Conservation (phyloP, 2,329 filamentous ascomycete genomes). For the Botryosphaeria dothidea region DNA sequence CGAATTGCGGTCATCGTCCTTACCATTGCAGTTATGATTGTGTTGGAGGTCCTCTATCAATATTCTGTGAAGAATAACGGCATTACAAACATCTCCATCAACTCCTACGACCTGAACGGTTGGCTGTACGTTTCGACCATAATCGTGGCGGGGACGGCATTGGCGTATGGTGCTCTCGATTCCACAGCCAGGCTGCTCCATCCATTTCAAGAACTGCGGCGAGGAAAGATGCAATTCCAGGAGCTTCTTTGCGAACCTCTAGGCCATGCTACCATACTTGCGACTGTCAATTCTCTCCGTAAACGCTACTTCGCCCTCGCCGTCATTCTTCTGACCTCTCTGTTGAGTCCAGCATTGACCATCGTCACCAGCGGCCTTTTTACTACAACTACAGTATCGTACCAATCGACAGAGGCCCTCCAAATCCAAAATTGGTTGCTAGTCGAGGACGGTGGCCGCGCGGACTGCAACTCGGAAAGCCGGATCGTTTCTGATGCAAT, state of each 20-base stretch:
- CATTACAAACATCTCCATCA: not conserved
- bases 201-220: not conserved
- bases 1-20: not conserved
- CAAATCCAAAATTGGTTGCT: not conserved
- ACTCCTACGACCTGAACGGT: not conserved
- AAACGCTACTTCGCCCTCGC: not conserved
- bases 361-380: not conserved
- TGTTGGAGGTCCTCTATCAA: not conserved
- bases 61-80: not conserved
- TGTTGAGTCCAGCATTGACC: not conserved
- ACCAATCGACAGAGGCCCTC: not conserved
- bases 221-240: not conserved
- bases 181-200: not conserved
- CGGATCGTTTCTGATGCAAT: not conserved
- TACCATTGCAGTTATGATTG: not conserved
- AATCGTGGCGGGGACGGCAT: not conserved
- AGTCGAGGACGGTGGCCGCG: not conserved
- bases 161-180: not conserved
- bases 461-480: not conserved
- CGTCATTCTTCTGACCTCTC: not conserved
- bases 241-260: not conserved
- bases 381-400: not conserved
- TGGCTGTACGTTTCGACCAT: not conserved
- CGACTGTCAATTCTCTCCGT: not conserved
- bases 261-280: not conserved